A percentile compares a stretch with the other conserved stretches of the same genome.
These are phyloP conservation scores for Emergomyces pasteurianus DNA, from an alignment of 2,329 filamentous ascomycete genomes.

Conservation along the genomic window DNA sequence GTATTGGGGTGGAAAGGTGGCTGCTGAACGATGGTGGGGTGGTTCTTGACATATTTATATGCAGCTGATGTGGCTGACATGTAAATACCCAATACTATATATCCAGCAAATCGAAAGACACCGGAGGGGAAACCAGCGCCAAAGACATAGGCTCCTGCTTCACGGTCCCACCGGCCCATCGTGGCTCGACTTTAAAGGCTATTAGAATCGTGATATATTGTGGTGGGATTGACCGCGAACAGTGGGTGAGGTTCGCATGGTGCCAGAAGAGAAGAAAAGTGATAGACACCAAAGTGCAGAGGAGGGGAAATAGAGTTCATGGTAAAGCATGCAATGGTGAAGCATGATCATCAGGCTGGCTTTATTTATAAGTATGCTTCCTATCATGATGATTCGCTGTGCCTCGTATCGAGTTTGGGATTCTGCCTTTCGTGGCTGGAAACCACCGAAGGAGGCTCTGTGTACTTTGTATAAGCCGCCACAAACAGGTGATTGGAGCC, in stretches of 20 bases:
- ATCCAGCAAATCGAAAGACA: neutral
- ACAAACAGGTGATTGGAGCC: neutral
- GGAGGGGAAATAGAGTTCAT: neutral
- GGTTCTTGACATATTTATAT: neutral
- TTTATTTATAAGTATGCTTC: neutral
- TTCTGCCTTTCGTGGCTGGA: neutral
- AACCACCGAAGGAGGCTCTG: neutral
- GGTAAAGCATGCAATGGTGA: too few relatives aligned
- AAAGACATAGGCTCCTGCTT: neutral
- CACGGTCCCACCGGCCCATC: neutral
- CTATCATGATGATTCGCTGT: neutral
- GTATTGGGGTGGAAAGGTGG: constrained; percentile 1
- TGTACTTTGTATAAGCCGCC: too few relatives aligned
- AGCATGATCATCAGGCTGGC: neutral
- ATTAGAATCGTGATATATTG: neutral
- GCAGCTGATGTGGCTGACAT: neutral
- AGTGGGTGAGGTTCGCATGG: neutral
- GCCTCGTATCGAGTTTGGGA: neutral
- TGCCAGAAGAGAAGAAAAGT: neutral
- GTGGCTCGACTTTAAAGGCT: neutral
- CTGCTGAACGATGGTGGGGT: neutral
- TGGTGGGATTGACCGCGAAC: neutral
- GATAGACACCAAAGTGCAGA: neutral
- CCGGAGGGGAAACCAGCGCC: neutral
- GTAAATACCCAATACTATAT: neutral